phyloP scores from a whole-genome alignment of 164 flowering plant genomes.

The Vitis rupestris region DNA sequence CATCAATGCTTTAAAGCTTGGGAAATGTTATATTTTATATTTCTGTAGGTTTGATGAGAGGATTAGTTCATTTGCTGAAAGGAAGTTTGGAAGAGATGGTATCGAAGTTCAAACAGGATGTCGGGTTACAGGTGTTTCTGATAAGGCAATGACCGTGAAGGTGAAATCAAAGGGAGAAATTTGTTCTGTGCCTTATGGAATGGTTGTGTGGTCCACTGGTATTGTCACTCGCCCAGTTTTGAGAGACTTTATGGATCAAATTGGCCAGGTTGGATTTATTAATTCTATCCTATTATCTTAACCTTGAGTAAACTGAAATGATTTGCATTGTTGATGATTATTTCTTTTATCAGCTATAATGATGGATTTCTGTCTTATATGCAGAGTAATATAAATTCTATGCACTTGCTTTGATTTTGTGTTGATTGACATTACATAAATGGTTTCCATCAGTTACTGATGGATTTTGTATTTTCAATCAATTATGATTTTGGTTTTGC shows the following conservation, averaged over 20 bases:
- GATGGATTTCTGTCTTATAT: neutral
- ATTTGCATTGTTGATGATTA: neutral
- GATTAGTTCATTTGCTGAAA: slow-evolving; percentile 53
- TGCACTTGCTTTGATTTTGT: too few relatives aligned
- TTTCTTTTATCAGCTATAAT: neutral
- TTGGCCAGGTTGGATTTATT: slow-evolving; percentile 55
- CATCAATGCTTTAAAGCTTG: neutral
- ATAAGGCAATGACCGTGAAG: slow-evolving; percentile 39
- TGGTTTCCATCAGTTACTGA: too few relatives aligned
- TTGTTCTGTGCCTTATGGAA: slow-evolving; percentile 63
- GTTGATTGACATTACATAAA: too few relatives aligned
- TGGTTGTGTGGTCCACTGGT: slow-evolving; percentile 96
- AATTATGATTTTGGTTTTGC: neutral
- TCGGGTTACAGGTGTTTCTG: slow-evolving; percentile 41
- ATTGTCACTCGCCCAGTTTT: slow-evolving; percentile 80
- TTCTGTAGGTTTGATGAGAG: slow-evolving; percentile 48
- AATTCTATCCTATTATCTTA: neutral
- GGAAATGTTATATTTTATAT: neutral
- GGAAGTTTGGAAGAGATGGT: slow-evolving; percentile 47
- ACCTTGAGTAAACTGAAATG: neutral
- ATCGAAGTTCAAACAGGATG: slow-evolving; percentile 44
- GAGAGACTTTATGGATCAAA: slow-evolving; percentile 81
- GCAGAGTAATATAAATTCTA: neutral
- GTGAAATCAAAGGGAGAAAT: slow-evolving; percentile 33
- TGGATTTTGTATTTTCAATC: neutral